Conservation (phyloP, 441 rosid species). For the Hura crepitans region DNA sequence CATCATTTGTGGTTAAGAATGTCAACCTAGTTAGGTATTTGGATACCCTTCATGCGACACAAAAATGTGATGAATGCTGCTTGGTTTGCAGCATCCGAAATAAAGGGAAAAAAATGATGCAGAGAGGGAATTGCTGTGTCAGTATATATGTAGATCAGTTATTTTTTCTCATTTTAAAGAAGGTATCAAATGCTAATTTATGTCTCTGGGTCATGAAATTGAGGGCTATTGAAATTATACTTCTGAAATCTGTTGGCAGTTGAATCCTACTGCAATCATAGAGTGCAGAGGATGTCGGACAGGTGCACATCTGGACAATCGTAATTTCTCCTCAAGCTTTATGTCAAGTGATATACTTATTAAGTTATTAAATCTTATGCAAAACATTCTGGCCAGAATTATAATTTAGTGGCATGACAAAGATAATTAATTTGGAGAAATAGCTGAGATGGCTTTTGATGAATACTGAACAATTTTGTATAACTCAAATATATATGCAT, state of each 20-base stretch:
- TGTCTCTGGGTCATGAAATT: conserved; percentile 6
- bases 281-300: not conserved
- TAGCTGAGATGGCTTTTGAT: not conserved
- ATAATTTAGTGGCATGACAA: not conserved
- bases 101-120: not conserved
- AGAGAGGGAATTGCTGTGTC: not conserved
- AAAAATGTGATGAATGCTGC: not conserved
- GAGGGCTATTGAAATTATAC: not conserved
- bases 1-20: too few relatives aligned
- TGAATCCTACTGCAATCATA: not conserved
- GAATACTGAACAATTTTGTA: not conserved
- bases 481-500: not conserved
- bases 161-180: not conserved
- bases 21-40: not conserved
- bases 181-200: not conserved
- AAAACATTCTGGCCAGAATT: not conserved
- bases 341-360: not conserved
- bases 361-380: not conserved
- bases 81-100: not conserved
- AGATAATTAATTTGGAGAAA: not conserved
- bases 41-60: not conserved
- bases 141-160: not conserved
- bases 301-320: not conserved
- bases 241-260: not conserved
- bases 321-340: not conserved